Percentiles rank a stretch among this genome's conserved stretches.
phyloP scores from a whole-genome alignment of 345 rosid genomes.

The Schrenkiella parvula region DNA sequence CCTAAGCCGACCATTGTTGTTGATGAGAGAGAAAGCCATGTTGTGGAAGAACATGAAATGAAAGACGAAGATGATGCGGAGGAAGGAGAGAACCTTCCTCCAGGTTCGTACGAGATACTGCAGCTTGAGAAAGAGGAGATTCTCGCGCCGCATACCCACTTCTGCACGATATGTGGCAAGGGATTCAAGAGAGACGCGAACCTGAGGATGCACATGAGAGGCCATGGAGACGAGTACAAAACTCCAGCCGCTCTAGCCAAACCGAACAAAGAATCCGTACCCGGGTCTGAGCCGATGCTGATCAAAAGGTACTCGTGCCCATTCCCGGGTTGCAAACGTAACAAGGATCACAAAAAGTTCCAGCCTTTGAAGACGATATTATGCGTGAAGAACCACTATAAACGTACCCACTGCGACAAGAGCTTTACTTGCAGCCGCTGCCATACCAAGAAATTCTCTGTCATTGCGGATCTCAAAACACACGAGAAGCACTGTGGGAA shows the following conservation, averaged over 20 bases:
- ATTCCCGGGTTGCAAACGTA: conserved; percentile 86
- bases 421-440: conserved; percentile 88
- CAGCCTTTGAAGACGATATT: conserved; percentile 90
- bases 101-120: conserved; percentile 87
- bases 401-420: conserved; percentile 95
- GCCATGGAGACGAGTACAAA: conserved; percentile 97
- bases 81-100: conserved; percentile 90
- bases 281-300: conserved; percentile 54
- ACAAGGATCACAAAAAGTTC: conserved; percentile 95
- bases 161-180: conserved; percentile 94
- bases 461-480: conserved; percentile 92
- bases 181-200: conserved; percentile 98
- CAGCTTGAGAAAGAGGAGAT: conserved; percentile 97
- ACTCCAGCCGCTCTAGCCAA: conserved; percentile 91
- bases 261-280: conserved; percentile 63
- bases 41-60: conserved; percentile 63
- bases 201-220: conserved; percentile 98
- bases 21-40: conserved; percentile 42
- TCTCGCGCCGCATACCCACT: conserved; percentile 96
- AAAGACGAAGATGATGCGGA: conserved; percentile 93
- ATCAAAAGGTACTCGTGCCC: conserved; percentile 96
- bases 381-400: conserved; percentile 95
- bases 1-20: conserved; percentile 43
- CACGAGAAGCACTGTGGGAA: conserved; percentile 99
- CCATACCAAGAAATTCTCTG: conserved; percentile 91